Conservation (phyloP, 1,284 basidiomycete genomes). For the Cryptococcus maquisensis region DNA sequence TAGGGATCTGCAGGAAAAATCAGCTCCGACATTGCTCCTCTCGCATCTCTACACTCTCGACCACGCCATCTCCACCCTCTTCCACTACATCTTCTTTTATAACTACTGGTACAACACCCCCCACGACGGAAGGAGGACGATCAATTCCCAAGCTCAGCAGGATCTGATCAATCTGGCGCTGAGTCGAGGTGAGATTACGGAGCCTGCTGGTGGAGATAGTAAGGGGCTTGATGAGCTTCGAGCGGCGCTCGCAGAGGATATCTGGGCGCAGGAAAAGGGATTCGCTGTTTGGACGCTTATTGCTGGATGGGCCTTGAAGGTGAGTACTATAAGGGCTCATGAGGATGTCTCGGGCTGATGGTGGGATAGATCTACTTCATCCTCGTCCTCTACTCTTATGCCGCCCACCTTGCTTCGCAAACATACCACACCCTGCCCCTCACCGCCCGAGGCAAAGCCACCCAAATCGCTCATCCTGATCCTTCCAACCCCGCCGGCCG, state of each 20-base stretch:
- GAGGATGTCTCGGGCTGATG: background rate
- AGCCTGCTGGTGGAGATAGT: conserved; percentile 48
- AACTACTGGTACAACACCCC: conserved; percentile 86
- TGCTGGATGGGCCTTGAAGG: conserved; percentile 84
- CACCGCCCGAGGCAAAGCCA: conserved; percentile 38
- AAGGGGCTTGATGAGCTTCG: conserved; percentile 63
- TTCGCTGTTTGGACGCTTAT: conserved; percentile 69
- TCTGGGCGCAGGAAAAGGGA: conserved; percentile 89
- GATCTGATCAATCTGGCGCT: conserved; percentile 60
- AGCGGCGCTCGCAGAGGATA: conserved; percentile 63
- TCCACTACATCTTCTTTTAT: conserved; percentile 85
- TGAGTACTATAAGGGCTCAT: conserved; percentile 45
- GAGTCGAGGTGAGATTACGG: conserved; percentile 38
- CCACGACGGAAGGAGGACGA: conserved; percentile 76
- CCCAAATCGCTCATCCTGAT: conserved; percentile 25
- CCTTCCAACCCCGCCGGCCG: background rate
- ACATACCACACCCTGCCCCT: conserved; percentile 80
- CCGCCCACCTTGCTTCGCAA: conserved; percentile 83
- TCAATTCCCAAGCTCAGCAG: conserved; percentile 79
- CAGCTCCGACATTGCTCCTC: conserved; percentile 77
- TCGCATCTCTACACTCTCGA: conserved; percentile 90
- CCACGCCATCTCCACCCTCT: conserved; percentile 85
- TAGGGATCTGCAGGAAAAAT: conserved; percentile 65
- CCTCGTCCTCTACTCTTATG: conserved; percentile 86
- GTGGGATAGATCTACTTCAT: conserved; percentile 79